Evolutionary conservation across 768 basidiomycete species (phyloP).

Genomic region (Calocybe gangraenosa): DNA sequence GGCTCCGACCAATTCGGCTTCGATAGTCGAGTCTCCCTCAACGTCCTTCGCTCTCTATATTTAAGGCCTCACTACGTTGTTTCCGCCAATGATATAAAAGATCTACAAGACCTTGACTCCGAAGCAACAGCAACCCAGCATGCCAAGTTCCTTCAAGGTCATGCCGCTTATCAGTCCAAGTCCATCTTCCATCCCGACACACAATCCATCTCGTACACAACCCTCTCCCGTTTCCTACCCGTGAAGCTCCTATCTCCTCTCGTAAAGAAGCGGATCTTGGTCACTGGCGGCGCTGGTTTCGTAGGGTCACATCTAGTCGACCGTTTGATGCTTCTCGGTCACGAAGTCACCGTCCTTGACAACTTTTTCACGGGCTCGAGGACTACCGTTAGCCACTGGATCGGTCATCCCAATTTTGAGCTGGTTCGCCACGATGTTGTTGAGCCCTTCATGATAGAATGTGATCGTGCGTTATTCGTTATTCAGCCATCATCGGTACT

Average conservation of each 20-base stretch:
- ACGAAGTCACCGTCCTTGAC: conserved; percentile 95
- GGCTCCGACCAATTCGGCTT: conserved; percentile 88
- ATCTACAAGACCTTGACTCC: conserved; percentile 30
- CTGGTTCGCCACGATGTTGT: conserved; percentile 97
- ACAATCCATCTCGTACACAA: conserved; percentile 87
- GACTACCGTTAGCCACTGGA: conserved; percentile 94
- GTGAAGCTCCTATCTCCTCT: conserved; percentile 81
- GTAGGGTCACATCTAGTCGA: conserved; percentile 98
- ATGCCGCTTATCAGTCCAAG: conserved; percentile 67
- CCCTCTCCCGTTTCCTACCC: conserved; percentile 87
- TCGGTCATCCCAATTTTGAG: conserved; percentile 99
- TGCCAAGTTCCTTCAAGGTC: conserved; percentile 48
- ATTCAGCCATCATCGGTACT: conserved; percentile 1
- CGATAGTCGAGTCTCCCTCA: conserved; percentile 78
- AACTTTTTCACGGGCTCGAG: conserved; percentile 99
- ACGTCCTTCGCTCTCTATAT: conserved; percentile 83
- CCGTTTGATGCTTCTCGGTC: conserved; percentile 94
- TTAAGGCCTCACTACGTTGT: conserved; percentile 75
- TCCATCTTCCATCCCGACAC: conserved; percentile 81
- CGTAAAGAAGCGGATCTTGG: conserved; percentile 82
- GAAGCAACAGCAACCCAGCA: conserved; percentile 42
- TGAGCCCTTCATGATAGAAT: conserved; percentile 97
- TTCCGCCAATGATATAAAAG: conserved; percentile 31
- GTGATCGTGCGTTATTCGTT: conserved; percentile 69
- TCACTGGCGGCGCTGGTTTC: conserved; percentile 99